A percentile compares a stretch with the other conserved stretches of the same genome.
Conservation (phyloP, 208 protist species). For the Lotmaria passim region DNA sequence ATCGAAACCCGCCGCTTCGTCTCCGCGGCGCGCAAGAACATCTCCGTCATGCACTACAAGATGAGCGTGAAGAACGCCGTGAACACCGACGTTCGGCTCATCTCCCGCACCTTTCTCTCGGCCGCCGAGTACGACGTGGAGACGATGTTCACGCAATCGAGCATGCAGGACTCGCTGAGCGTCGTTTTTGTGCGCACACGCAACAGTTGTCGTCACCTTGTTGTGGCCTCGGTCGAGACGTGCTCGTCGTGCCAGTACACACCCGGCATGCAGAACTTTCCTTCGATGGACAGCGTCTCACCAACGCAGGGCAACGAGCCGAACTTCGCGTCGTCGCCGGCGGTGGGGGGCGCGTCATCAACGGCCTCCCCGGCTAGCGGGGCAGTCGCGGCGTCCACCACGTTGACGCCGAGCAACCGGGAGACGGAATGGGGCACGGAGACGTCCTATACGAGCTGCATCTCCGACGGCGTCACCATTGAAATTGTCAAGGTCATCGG, state of each 20-base stretch:
- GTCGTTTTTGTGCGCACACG: constrained; percentile 78
- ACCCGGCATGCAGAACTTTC: constrained; percentile 11
- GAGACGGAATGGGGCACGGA: constrained; percentile 75
- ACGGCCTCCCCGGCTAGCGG: constrained; percentile 19
- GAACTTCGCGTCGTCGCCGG: constrained; percentile 20
- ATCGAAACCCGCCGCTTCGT: constrained; percentile 82
- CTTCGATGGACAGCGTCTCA: constrained; percentile 6
- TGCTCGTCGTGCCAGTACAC: constrained; percentile 48
- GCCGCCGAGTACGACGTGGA: constrained; percentile 63
- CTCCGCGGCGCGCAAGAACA: constrained; percentile 66
- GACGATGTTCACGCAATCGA: constrained; percentile 56
- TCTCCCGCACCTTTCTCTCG: constrained; percentile 68
- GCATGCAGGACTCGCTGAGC: constrained; percentile 71
- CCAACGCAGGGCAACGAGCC: constrained; percentile 20
- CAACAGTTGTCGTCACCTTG: constrained; percentile 85
- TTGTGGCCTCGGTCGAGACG: constrained; percentile 67
- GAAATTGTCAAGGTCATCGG: constrained; percentile 85
- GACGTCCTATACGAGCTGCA: constrained; percentile 81
- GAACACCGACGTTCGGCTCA: constrained; percentile 87
- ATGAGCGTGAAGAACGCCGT: constrained; percentile 82
- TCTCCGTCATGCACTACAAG: constrained; percentile 67
- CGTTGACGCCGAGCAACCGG: constrained; percentile 54
- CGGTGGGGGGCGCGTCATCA: constrained; percentile 5
- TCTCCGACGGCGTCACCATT: constrained; percentile 66
- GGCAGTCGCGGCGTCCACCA: constrained; percentile 24